Evolutionary conservation across 2,329 filamentous ascomycete species (phyloP), one percentile per base, ranked within the genome.

Genomic region (Teratosphaeria viscida): DNA sequence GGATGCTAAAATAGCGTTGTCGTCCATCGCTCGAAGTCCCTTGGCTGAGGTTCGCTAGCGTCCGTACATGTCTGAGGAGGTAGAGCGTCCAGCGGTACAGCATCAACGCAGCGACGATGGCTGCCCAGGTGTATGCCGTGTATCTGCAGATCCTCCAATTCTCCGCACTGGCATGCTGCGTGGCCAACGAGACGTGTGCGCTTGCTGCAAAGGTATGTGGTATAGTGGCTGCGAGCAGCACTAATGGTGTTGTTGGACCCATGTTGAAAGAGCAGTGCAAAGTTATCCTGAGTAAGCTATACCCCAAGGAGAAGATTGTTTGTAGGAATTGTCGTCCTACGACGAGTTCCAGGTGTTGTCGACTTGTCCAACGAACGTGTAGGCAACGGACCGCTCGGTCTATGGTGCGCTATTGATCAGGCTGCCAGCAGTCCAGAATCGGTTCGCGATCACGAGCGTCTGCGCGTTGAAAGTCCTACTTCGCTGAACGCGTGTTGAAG

Each of bases 1-100:
- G 81, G 27, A 78, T 76, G 54, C 85, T 81, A 71, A 92, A 96
- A 77, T 90, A 96, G 62, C 82, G 80, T 73, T 96, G 91, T 52
- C 69, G 66, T 52, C 70, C 69, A 55, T 71, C 69, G 62, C 62
- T 66, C n/a, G 65, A 62, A 1, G 81, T 86, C 64, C 89, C 87
- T 75, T 90, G 90, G 76, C 83, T 86, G 65, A 96, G 81, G 68
- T 86, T 90, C 52, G 87, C 81, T 53, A 95, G 79, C 29, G 83
- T 86, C 63, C 91, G 84, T 43, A 92, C 77, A 69, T 94, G 87
- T 65, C 81, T 83, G 60, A 83, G 77, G 59, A 88, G 75, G 58
- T 82, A 79, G 56, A 84, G 79, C 58, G 78, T 74, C 63, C 86
- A 72, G 62, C 87, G 84, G 82, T 89, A 92, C 63, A 85, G 66